Evolutionary conservation across 345 rosid species (phyloP), one percentile per base, ranked within the genome.

Genomic region (Isatis tinctoria): DNA sequence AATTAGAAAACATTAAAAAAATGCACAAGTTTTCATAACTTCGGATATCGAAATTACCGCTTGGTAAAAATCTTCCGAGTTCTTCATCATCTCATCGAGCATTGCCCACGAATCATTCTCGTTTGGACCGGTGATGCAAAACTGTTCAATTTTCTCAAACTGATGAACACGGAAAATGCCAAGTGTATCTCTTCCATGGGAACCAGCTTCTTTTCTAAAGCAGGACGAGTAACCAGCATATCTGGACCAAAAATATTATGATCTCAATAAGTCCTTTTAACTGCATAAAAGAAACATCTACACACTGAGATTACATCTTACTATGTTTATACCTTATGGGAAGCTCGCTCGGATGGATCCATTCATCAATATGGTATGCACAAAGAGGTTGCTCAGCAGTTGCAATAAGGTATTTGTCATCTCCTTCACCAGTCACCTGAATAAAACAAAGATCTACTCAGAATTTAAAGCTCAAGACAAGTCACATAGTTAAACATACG

Each of bases 141-240:
- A 92, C 78, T 92, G 99, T 79, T 95, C 99, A 47, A 95, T 85
- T 71, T 95, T 95, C 87, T 95, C 99, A 83, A 95, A 92, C 74
- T 95, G 99, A 81, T 95, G 98, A 81, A 95, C 98, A 53, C 99
- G 87, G 84, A 95, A 95, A 69, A 95, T 92, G 70, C 98, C 99
- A 65, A 95, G 81, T 27, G 97, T 90, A 65, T 95, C 98, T 68
- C 96, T 91, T 62, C 99, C 99, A 59, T 95, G 98, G 17, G 98
- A 82, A 75, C 98, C 98, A 73, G 99, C 99, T 83, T 95, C 99
- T 76, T 92, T 95, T 36, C 98, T 95, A 79, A 92, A 95, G 81
- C 98, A 95, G 16, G 98, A 70, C 14, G 98, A 92, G 70, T 87
- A 88, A 67, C 99, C 99, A 73, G 97, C 99, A 82, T 95, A 95